A percentile compares a stretch with the other conserved stretches of the same genome.
These are phyloP conservation scores for Sarcomyxa edulis DNA, from an alignment of 768 basidiomycete genomes.

Conservation along the genomic window DNA sequence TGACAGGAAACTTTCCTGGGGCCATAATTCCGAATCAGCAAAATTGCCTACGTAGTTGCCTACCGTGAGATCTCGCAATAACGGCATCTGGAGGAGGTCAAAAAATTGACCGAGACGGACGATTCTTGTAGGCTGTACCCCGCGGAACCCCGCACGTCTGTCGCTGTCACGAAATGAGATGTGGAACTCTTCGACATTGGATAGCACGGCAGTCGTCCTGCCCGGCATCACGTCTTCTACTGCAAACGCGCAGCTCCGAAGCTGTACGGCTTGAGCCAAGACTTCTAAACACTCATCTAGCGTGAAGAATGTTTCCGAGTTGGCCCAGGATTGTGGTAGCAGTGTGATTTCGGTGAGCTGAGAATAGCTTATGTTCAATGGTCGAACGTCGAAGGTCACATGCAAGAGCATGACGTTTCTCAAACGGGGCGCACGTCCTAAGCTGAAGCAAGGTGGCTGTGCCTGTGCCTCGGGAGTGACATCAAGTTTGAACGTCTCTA, in stretches of 20 bases:
- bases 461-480: too few species aligned
- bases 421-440: too few species aligned
- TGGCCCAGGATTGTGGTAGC: not conserved
- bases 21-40: not conserved
- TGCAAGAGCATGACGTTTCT: too few species aligned
- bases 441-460: too few species aligned
- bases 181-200: slow-evolving; percentile 3
- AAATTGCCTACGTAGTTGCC: not conserved
- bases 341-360: slow-evolving; percentile 4
- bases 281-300: slow-evolving; percentile 2
- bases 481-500: too few species aligned
- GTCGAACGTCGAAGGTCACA: not conserved
- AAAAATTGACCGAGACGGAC: slow-evolving; percentile 4
- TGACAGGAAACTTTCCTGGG: slow-evolving; percentile 2
- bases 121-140: too few species aligned
- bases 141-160: not conserved
- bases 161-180: not conserved
- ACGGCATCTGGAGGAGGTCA: slow-evolving; percentile 1
- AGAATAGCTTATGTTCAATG: not conserved
- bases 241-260: slow-evolving; percentile 1
- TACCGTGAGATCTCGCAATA: not conserved
- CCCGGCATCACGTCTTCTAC: slow-evolving; percentile 1
- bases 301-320: not conserved
- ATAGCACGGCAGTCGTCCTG: not conserved
- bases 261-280: not conserved